Percentiles rank a stretch among this genome's conserved stretches.
Conservation (phyloP, 192 early-diverging fungal species). For the Podila epigama region DNA sequence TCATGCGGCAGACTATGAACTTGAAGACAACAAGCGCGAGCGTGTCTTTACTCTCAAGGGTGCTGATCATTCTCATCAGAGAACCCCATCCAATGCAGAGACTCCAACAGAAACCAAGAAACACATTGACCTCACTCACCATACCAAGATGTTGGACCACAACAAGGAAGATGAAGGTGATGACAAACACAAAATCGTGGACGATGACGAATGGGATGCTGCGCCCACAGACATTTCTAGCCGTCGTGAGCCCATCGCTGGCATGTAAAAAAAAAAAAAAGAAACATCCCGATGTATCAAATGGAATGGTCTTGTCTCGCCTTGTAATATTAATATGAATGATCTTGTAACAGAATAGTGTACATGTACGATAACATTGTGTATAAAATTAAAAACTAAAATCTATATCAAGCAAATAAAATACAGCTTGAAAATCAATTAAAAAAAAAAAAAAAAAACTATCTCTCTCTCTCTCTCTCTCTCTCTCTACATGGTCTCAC, state of each 20-base stretch:
- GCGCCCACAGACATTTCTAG: conserved; percentile 7
- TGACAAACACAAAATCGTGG: background rate
- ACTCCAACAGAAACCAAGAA: background rate
- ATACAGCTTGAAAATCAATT: background rate
- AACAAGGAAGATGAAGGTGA: conserved; percentile 1
- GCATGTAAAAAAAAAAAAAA: conserved; percentile 8
- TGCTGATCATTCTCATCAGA: background rate
- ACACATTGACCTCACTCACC: conserved; percentile 3
- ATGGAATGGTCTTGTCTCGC: too few species aligned
- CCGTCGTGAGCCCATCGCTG: conserved; percentile 28
- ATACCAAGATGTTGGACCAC: conserved; percentile 21
- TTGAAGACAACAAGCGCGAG: conserved; percentile 23
- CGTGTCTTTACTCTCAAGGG: conserved; percentile 9
- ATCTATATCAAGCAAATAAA: too few species aligned
- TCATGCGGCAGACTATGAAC: background rate
- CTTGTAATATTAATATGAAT: too few species aligned
- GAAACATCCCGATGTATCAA: too few species aligned
- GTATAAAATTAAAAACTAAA: too few species aligned
- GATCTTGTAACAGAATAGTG: too few species aligned
- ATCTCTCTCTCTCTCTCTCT: too few species aligned
- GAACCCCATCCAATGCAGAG: background rate
- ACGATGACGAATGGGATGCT: conserved; percentile 38
- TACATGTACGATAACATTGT: too few species aligned
- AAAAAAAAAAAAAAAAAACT: conserved; percentile 8
- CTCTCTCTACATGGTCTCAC: conserved; percentile 34